Evolutionary conservation across 139 green algal genomes (phyloP), one percentile per base, ranked within the genome.

Genomic region (Pleodorina starrii): DNA sequence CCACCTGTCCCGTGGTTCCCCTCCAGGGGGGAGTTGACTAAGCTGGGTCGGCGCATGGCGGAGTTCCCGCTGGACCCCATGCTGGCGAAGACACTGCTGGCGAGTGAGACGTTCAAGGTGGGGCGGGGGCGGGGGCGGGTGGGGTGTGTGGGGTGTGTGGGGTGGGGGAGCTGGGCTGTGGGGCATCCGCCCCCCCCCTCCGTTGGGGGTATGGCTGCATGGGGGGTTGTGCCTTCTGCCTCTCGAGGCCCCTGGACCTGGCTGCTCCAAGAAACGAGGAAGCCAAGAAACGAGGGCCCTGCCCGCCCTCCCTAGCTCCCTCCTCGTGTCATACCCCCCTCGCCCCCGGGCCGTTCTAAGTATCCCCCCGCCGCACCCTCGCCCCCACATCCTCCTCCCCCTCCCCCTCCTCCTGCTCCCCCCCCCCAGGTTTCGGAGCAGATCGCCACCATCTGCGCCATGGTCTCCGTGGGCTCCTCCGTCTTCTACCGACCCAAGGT

Each of bases 401-500:
- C n/a, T n/a, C n/a, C n/a, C n/a, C n/a, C n/a, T n/a, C n/a, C n/a
- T n/a, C n/a, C n/a, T n/a, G n/a, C n/a, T n/a, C n/a, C n/a, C n/a
- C n/a, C n/a, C n/a, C n/a, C n/a, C n/a, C 81, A 87, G 81, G 83
- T 88, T 19, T 88, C 83, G 66, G 94, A 96, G 90, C 97, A 99
- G 92, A 92, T 98, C 2, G 96, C 96, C 35, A 98, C 96, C 2
- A 92, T 99, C 10, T 97, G 95, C 60, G 94, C 97, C 35, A 99
- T 99, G 98, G 94, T 99, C 36, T 97, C 94, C 10, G 91, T 99
- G 0, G 97, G 98, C 71, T 94, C 93, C 38, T 91, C 96, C 32
- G 91, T 99, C 40, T 99, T 99, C 92, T 99, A 99, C 93, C 90
- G 96, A 5, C 98, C 98, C 10, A 99, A 99, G 93, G 98, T 99